Conservation (phyloP, 2,329 filamentous ascomycete species). For the Bipolaris cookei region DNA sequence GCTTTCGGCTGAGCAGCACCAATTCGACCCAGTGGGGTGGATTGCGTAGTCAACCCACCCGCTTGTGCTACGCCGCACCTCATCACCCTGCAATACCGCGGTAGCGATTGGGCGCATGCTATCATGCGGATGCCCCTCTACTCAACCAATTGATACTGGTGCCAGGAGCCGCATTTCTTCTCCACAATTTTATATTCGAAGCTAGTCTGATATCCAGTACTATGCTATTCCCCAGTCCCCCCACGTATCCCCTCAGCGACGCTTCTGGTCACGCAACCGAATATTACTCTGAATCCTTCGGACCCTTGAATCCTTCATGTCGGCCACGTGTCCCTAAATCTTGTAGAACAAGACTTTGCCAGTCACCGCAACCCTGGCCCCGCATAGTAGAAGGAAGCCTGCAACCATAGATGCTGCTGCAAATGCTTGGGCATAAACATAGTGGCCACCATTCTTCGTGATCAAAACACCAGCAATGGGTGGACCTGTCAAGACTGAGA, state of each 20-base stretch:
- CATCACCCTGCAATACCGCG: background rate
- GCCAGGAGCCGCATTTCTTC: background rate
- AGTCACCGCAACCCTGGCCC: background rate
- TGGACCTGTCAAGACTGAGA: constrained; percentile 37
- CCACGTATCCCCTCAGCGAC: too few species aligned
- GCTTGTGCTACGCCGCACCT: background rate
- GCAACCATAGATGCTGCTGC: constrained; percentile 21
- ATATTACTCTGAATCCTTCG: background rate
- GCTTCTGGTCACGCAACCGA: too few species aligned
- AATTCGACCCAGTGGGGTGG: background rate
- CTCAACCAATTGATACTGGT: background rate
- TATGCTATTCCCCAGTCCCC: background rate
- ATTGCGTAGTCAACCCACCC: background rate
- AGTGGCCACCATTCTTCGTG: constrained; percentile 43
- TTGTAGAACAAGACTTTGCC: background rate
- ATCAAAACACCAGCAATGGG: constrained; percentile 46
- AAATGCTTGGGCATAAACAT: constrained; percentile 53
- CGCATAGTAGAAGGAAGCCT: background rate
- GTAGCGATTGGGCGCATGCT: too few species aligned
- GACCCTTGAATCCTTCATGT: background rate
- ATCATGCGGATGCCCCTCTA: background rate
- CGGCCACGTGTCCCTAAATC: background rate
- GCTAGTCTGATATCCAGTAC: background rate
- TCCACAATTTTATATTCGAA: background rate
- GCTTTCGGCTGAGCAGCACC: background rate